These are phyloP conservation scores for Sugiyamaella pinicola DNA, from an alignment of 1,139 yeast species.

Conservation along the genomic window DNA sequence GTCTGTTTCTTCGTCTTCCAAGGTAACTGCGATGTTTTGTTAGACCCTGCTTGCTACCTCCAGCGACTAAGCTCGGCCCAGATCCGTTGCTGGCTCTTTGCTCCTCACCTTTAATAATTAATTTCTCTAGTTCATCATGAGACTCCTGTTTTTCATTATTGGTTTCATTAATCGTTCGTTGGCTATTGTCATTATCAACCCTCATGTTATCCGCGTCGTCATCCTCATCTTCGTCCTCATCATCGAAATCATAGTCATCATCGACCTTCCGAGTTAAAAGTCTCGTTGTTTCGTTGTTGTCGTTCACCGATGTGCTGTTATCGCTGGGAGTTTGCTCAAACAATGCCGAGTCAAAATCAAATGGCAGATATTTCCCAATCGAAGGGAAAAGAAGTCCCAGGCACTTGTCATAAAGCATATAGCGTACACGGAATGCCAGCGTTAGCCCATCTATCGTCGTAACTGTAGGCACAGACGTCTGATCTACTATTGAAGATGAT, in stretches of 20 bases:
- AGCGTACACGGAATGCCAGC: conserved; percentile 45
- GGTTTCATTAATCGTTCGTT: conserved; percentile 14
- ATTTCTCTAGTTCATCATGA: conserved; percentile 17
- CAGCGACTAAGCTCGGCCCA: conserved; percentile 7
- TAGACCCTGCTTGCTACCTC: conserved; percentile 1
- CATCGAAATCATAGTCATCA: conserved; percentile 39
- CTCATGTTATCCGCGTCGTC: conserved; percentile 21
- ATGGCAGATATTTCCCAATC: conserved; percentile 27
- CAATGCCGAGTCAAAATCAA: conserved; percentile 36
- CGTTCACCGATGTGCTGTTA: conserved; percentile 4
- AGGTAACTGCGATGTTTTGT: conserved; percentile 13
- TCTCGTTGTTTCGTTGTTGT: conserved; percentile 4
- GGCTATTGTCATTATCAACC: conserved; percentile 17
- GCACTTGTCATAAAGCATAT: conserved; percentile 46
- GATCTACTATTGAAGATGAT: conserved; percentile 14
- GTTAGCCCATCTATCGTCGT: conserved; percentile 39
- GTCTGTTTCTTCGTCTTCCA: conserved; percentile 19
- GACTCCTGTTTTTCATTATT: conserved; percentile 18
- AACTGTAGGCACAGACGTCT: conserved; percentile 22
- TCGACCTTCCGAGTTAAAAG: conserved; percentile 31
- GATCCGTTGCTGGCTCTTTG: conserved; percentile 4
- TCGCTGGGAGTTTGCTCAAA: conserved; percentile 29
- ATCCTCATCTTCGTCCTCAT: conserved; percentile 33
- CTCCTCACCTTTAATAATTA: conserved; percentile 20
- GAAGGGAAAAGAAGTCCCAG: conserved; percentile 39